These are phyloP conservation scores for Ogataea philodendri DNA, from an alignment of 805 yeast species.

Conservation along the genomic window DNA sequence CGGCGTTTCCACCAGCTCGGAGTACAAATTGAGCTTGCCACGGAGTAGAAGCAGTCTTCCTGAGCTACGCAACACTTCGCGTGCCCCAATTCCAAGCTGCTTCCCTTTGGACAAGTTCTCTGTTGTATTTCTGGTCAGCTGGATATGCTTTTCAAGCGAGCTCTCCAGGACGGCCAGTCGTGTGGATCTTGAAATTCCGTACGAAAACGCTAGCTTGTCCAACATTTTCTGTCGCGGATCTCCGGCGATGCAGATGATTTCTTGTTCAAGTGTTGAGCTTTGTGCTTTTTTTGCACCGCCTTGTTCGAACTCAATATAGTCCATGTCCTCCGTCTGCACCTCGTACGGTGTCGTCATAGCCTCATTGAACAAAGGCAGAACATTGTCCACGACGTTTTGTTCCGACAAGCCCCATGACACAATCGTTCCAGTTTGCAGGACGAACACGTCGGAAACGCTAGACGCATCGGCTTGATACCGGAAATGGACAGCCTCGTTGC, in stretches of 20 bases:
- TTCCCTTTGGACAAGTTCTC: constrained; percentile 65
- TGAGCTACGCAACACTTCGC: constrained; percentile 64
- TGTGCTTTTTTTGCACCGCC: constrained; percentile 35
- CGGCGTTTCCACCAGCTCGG: constrained; percentile 88
- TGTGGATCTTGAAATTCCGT: constrained; percentile 84
- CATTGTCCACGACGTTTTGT: constrained; percentile 40
- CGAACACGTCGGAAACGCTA: constrained; percentile 53
- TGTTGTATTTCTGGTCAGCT: constrained; percentile 59
- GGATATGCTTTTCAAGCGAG: constrained; percentile 66
- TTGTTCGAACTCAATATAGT: constrained; percentile 44
- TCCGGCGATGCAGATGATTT: constrained; percentile 65
- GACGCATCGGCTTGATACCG: constrained; percentile 35
- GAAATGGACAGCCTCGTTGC: constrained; percentile 63
- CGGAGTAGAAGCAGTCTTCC: constrained; percentile 74
- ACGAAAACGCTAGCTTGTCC: constrained; percentile 86
- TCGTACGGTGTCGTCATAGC: constrained; percentile 49
- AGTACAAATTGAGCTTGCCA: constrained; percentile 80
- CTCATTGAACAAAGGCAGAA: constrained; percentile 50
- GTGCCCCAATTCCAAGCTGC: constrained; percentile 48
- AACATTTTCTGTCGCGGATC: constrained; percentile 48
- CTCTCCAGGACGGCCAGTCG: constrained; percentile 77
- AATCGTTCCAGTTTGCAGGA: constrained; percentile 73
- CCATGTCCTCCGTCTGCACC: constrained; percentile 84
- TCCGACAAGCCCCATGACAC: constrained; percentile 84
- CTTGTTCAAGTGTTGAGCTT: constrained; percentile 49